phyloP scores from a whole-genome alignment of 768 basidiomycete species.

The Coprinellus micaceus region DNA sequence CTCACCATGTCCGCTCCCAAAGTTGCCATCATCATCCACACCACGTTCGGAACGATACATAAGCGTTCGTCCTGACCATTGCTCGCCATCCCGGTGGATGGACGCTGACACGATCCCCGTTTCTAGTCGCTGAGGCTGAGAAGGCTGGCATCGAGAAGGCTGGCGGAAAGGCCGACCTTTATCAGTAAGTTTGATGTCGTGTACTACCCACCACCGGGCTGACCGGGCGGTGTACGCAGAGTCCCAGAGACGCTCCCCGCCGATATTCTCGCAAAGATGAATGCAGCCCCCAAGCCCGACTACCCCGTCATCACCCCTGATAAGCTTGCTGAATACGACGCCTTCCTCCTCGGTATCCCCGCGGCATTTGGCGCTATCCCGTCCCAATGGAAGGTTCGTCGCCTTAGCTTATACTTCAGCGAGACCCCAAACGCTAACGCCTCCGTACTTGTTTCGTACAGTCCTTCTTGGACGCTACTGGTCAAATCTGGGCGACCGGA shows the following conservation, averaged over 20 bases:
- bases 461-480: slow-evolving; percentile 77
- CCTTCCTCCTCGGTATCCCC: slow-evolving; percentile 64
- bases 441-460: slow-evolving; percentile 23
- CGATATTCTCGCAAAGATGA: slow-evolving; percentile 57
- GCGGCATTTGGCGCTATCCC: slow-evolving; percentile 74
- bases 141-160: slow-evolving; percentile 45
- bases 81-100: neutral
- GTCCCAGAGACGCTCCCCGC: slow-evolving; percentile 73
- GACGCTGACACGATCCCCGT: slow-evolving; percentile 9
- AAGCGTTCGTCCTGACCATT: slow-evolving; percentile 46
- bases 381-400: slow-evolving; percentile 47
- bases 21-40: slow-evolving; percentile 71
- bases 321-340: slow-evolving; percentile 52
- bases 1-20: slow-evolving; percentile 47
- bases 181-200: slow-evolving; percentile 41
- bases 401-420: slow-evolving; percentile 1
- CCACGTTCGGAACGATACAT: slow-evolving; percentile 71
- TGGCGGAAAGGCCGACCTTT: slow-evolving; percentile 50
- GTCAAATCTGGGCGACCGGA: slow-evolving; percentile 58
- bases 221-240: slow-evolving; percentile 33
- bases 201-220: neutral
- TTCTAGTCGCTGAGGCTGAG: slow-evolving; percentile 56
- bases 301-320: slow-evolving; percentile 56
- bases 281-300: slow-evolving; percentile 54
- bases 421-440: too few relatives aligned